Conservation (phyloP, 2,329 filamentous ascomycete species). For the Periconia sp. region DNA sequence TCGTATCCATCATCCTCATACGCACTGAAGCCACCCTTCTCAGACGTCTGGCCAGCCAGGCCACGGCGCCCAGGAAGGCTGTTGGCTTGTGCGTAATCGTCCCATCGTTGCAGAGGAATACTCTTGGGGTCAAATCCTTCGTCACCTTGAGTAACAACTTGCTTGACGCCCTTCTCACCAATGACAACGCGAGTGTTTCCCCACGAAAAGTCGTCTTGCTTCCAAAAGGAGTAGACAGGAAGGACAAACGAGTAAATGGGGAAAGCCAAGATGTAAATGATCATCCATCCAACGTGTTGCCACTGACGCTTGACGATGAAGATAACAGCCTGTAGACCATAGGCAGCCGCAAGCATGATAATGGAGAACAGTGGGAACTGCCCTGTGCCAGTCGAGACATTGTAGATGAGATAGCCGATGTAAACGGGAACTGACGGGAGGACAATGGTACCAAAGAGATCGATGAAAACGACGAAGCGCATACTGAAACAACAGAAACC, state of each 20-base stretch:
- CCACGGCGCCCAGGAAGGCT: slow-evolving; percentile 90
- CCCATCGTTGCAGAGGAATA: slow-evolving; percentile 94
- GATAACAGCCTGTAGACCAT: slow-evolving; percentile 92
- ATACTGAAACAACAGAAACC: slow-evolving; percentile 99
- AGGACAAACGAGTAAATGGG: slow-evolving; percentile 91
- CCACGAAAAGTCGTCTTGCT: slow-evolving; percentile 98
- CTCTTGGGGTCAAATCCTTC: slow-evolving; percentile 88
- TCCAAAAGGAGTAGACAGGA: slow-evolving; percentile 98
- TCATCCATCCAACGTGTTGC: slow-evolving; percentile 99
- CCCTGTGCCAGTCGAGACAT: slow-evolving; percentile 66
- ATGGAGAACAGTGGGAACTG: slow-evolving; percentile 86
- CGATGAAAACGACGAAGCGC: slow-evolving; percentile 94
- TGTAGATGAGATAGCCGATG: slow-evolving; percentile 84
- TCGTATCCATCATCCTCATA: slow-evolving; percentile 82
- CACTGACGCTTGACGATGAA: slow-evolving; percentile 97
- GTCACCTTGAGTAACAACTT: slow-evolving; percentile 79
- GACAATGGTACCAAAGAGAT: slow-evolving; percentile 89
- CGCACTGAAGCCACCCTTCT: slow-evolving; percentile 61
- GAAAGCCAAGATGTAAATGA: slow-evolving; percentile 95
- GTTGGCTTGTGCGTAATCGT: slow-evolving; percentile 87
- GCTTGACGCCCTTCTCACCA: slow-evolving; percentile 87
- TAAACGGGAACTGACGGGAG: slow-evolving; percentile 88
- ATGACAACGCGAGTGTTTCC: slow-evolving; percentile 98
- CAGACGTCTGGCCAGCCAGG: slow-evolving; percentile 50
- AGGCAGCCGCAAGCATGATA: slow-evolving; percentile 84